Conservation (phyloP, 192 early-diverging fungal genomes). For the Dissophora ornata region DNA sequence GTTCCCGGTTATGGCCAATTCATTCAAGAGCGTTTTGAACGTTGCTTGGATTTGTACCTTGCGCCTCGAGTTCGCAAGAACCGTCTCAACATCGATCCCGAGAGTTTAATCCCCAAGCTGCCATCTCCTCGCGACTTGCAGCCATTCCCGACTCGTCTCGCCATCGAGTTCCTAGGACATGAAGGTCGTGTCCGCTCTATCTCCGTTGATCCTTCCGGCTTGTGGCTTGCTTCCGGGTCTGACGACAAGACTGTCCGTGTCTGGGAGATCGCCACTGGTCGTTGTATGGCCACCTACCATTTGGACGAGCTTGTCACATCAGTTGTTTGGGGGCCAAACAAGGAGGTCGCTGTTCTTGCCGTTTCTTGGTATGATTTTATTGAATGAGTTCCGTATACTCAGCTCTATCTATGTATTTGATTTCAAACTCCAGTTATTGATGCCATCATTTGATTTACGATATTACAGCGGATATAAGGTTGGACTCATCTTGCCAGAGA, state of each 20-base stretch:
- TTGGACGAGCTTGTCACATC: conserved; percentile 75
- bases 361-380: conserved; percentile 61
- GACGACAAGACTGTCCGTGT: conserved; percentile 90
- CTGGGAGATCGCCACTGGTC: conserved; percentile 93
- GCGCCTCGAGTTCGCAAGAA: conserved; percentile 92
- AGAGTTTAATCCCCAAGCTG: conserved; percentile 94
- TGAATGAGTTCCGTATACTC: not conserved
- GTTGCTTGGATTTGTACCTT: conserved; percentile 97
- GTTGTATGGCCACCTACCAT: conserved; percentile 83
- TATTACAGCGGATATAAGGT: conserved; percentile 56
- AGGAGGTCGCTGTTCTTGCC: conserved; percentile 80
- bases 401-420: no score
- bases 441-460: no score
- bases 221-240: conserved; percentile 88
- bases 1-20: conserved; percentile 92
- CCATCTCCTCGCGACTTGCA: conserved; percentile 94
- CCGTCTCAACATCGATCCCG: conserved; percentile 87
- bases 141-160: conserved; percentile 89
- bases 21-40: conserved; percentile 94
- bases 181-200: conserved; percentile 81
- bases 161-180: conserved; percentile 87
- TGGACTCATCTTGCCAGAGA: conserved; percentile 50
- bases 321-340: conserved; percentile 93
- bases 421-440: no score
- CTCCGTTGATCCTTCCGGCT: conserved; percentile 93